Conservation (phyloP, 1,284 basidiomycete genomes). For the Cryptococcus maquisensis region DNA sequence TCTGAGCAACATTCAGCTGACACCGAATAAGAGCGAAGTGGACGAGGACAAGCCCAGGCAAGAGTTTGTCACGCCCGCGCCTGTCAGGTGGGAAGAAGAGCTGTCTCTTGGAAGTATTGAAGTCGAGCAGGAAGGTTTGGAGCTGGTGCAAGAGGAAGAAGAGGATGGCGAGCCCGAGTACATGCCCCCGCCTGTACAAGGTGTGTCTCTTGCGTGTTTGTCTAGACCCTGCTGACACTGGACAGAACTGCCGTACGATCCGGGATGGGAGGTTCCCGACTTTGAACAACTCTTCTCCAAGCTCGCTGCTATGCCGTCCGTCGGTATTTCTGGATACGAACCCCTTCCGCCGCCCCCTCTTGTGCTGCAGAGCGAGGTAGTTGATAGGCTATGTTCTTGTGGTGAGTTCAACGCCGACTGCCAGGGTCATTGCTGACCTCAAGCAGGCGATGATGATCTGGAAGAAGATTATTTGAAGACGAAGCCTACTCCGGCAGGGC, state of each 20-base stretch:
- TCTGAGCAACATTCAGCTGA: conserved; percentile 7
- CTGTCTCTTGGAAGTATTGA: conserved; percentile 32
- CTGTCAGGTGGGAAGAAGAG: conserved; percentile 37
- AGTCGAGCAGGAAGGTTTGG: conserved; percentile 24
- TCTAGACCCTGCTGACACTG: neutral
- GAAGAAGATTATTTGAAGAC: conserved; percentile 28
- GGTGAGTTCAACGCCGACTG: conserved; percentile 10
- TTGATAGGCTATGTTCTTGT: conserved; percentile 2
- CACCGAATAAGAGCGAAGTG: conserved; percentile 11
- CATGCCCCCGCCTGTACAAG: conserved; percentile 32
- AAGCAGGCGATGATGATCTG: conserved; percentile 23
- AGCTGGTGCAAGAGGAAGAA: conserved; percentile 13
- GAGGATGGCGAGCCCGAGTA: conserved; percentile 33
- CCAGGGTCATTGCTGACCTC: neutral
- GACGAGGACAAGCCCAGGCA: neutral
- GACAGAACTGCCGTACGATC: conserved; percentile 25
- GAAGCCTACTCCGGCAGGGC: neutral
- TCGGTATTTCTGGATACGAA: conserved; percentile 13
- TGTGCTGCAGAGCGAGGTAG: conserved; percentile 3
- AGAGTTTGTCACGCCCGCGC: conserved; percentile 24
- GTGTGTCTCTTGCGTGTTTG: conserved; percentile 12
- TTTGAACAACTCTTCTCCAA: conserved; percentile 11
- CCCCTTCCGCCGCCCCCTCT: conserved; percentile 4
- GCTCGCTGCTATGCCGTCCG: conserved; percentile 18
- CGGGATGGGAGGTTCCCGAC: conserved; percentile 21